Percentiles rank a stretch among this genome's conserved stretches.
These are phyloP conservation scores for Paecilomyces dactylethromorphus DNA, from an alignment of 2,329 filamentous ascomycete species.

Conservation along the genomic window DNA sequence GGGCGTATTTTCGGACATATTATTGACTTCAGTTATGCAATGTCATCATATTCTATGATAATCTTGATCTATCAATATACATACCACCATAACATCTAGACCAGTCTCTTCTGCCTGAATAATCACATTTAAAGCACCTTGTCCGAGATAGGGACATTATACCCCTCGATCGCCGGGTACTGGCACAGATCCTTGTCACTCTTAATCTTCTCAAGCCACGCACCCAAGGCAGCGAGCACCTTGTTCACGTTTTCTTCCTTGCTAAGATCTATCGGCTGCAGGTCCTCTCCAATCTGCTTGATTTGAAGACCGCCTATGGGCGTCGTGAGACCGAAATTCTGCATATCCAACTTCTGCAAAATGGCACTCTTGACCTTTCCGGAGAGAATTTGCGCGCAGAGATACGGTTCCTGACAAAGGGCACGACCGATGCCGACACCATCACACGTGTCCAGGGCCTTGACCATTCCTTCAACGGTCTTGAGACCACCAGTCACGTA, in stretches of 20 bases:
- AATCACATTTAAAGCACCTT: neutral
- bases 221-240: neutral
- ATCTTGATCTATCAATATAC: neutral
- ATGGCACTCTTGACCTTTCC: constrained; percentile 44
- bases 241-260: constrained; percentile 36
- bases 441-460: constrained; percentile 52
- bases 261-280: constrained; percentile 48
- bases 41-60: neutral
- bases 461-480: constrained; percentile 51
- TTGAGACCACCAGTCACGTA: constrained; percentile 57
- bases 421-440: constrained; percentile 55
- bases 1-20: neutral
- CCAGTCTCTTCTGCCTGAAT: neutral
- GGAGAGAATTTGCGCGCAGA: constrained; percentile 21
- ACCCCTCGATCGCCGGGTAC: neutral
- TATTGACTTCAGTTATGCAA: neutral
- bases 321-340: constrained; percentile 46
- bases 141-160: neutral
- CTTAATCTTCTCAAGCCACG: neutral
- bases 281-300: constrained; percentile 46
- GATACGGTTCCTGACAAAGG: constrained; percentile 43
- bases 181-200: neutral
- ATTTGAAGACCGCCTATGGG: constrained; percentile 47
- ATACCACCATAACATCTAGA: neutral
- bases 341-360: constrained; percentile 40